Conservation (phyloP, 352 stramenopile genomes). For the Albugo candida region DNA sequence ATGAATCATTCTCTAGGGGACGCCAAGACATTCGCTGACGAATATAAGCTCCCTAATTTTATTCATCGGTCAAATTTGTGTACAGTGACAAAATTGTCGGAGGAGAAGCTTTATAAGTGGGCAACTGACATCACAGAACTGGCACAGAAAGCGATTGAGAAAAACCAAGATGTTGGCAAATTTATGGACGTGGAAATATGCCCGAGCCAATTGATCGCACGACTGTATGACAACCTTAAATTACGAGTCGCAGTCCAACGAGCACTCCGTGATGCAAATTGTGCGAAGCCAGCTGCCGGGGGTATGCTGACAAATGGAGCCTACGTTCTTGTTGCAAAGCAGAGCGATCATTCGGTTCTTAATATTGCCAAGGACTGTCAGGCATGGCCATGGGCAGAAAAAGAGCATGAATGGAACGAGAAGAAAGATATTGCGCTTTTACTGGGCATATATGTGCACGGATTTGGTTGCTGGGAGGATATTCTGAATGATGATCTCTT, state of each 20-base stretch:
- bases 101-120: conserved; percentile 30
- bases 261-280: conserved; percentile 26
- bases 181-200: conserved; percentile 56
- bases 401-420: conserved; percentile 61
- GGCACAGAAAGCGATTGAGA: conserved; percentile 27
- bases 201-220: conserved; percentile 53
- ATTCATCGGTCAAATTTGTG: conserved; percentile 40
- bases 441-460: conserved; percentile 67
- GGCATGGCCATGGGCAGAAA: conserved; percentile 56
- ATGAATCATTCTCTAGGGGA: conserved; percentile 26
- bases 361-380: conserved; percentile 32
- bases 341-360: conserved; percentile 32
- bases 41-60: conserved; percentile 61
- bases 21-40: conserved; percentile 38
- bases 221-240: conserved; percentile 74
- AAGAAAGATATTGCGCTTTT: conserved; percentile 64
- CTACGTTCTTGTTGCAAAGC: conserved; percentile 46
- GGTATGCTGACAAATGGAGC: conserved; percentile 20
- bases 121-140: conserved; percentile 35
- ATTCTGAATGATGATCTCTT: conserved; percentile 69
- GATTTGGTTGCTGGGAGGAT: conserved; percentile 73
- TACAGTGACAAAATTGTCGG: conserved; percentile 26
- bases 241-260: conserved; percentile 64
- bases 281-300: conserved; percentile 9
- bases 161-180: conserved; percentile 56